Percentiles rank a stretch among this genome's conserved stretches.
phyloP scores from a whole-genome alignment of 164 flowering plant genomes.

The Chimonanthus praecox region DNA sequence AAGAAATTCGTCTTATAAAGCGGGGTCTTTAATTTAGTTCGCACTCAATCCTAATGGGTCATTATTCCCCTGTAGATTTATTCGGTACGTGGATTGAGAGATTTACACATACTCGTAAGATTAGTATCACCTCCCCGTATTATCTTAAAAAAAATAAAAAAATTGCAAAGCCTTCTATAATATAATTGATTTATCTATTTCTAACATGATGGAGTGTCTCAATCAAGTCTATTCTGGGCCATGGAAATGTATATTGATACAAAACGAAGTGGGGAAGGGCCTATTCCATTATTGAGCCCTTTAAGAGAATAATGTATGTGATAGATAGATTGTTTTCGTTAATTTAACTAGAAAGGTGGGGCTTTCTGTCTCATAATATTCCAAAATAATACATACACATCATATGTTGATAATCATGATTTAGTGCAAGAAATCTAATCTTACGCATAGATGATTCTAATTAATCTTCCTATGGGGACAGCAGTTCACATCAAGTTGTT shows the following conservation, averaged over 20 bases:
- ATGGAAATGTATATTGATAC: background rate
- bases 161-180: background rate
- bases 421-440: background rate
- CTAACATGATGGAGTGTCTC: background rate
- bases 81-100: too few relatives aligned
- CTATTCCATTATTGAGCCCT: background rate
- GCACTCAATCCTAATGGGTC: too few relatives aligned
- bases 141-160: too few relatives aligned
- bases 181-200: background rate
- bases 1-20: too few relatives aligned
- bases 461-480: background rate
- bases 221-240: background rate
- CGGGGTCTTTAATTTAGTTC: too few relatives aligned
- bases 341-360: background rate
- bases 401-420: background rate
- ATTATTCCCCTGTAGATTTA: too few relatives aligned
- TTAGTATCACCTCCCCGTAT: too few relatives aligned
- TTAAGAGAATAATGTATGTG: background rate
- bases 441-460: background rate
- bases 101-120: too few relatives aligned
- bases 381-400: background rate
- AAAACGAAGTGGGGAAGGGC: background rate
- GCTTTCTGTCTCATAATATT: background rate
- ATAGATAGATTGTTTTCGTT: background rate
- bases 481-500: slow-evolving; percentile 1